Evolutionary conservation across 1,284 basidiomycete species (phyloP).

Genomic region (Chondrostereum purpureum): DNA sequence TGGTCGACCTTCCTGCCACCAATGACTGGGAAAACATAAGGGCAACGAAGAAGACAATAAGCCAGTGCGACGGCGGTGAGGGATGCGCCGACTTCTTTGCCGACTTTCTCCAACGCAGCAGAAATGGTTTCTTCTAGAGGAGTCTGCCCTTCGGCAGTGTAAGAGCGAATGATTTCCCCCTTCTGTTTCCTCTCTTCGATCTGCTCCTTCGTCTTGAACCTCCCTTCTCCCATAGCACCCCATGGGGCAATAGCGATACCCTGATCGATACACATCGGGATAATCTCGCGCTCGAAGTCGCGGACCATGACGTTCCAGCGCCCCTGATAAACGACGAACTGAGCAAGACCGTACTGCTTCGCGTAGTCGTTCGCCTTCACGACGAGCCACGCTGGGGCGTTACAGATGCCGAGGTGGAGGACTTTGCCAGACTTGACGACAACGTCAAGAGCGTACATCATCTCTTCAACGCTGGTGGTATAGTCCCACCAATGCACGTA

Average conservation of each 20-base stretch:
- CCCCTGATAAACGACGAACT: conserved; percentile 48
- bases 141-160: conserved; percentile 32
- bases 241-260: conserved; percentile 2
- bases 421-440: conserved; percentile 30
- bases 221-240: conserved; percentile 37
- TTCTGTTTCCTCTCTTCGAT: conserved; percentile 30
- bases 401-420: conserved; percentile 33
- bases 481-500: conserved; percentile 41
- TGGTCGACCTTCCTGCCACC: conserved; percentile 37
- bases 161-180: conserved; percentile 35
- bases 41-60: conserved; percentile 30
- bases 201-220: conserved; percentile 41
- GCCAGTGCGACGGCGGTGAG: conserved; percentile 25
- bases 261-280: conserved; percentile 43
- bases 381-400: conserved; percentile 39
- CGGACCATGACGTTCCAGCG: conserved; percentile 42
- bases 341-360: conserved; percentile 36
- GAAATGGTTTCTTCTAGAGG: conserved; percentile 33
- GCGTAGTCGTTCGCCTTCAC: conserved; percentile 36
- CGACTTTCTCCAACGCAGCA: conserved; percentile 27
- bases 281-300: conserved; percentile 47
- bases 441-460: conserved; percentile 37
- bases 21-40: conserved; percentile 34
- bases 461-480: conserved; percentile 35
- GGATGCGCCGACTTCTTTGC: conserved; percentile 21